Conservation (phyloP, 306 rosid genomes). For the Fragaria iinumae region DNA sequence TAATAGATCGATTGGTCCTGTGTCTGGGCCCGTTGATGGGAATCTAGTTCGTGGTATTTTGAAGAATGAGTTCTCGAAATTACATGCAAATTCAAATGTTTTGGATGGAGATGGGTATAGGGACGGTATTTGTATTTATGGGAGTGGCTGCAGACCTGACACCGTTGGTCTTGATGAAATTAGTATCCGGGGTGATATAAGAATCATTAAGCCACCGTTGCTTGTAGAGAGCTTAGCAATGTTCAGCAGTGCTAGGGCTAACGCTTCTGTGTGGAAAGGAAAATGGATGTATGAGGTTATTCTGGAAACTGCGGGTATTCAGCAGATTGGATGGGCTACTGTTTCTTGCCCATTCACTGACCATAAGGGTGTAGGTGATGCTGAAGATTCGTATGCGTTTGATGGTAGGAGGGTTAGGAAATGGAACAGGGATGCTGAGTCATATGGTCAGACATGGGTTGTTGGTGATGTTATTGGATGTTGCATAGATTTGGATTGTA, state of each 20-base stretch:
- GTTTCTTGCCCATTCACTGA: slow-evolving; percentile 84
- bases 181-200: slow-evolving; percentile 81
- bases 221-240: slow-evolving; percentile 80
- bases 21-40: slow-evolving; percentile 55
- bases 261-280: slow-evolving; percentile 81
- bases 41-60: slow-evolving; percentile 47
- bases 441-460: slow-evolving; percentile 93
- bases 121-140: slow-evolving; percentile 48
- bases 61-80: slow-evolving; percentile 51
- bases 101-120: slow-evolving; percentile 38
- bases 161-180: slow-evolving; percentile 54
- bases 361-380: slow-evolving; percentile 93
- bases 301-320: slow-evolving; percentile 93
- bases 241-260: slow-evolving; percentile 95
- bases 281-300: slow-evolving; percentile 98
- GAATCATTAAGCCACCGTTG: slow-evolving; percentile 52
- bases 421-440: slow-evolving; percentile 86
- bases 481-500: slow-evolving; percentile 82
- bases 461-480: slow-evolving; percentile 97
- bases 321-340: slow-evolving; percentile 98
- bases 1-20: slow-evolving; percentile 53
- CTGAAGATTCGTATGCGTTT: slow-evolving; percentile 90
- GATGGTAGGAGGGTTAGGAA: slow-evolving; percentile 91
- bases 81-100: slow-evolving; percentile 27
- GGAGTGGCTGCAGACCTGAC: slow-evolving; percentile 36